These are phyloP conservation scores for Tetracladium setigerum DNA, from an alignment of 495 filamentous ascomycete species.

Conservation along the genomic window DNA sequence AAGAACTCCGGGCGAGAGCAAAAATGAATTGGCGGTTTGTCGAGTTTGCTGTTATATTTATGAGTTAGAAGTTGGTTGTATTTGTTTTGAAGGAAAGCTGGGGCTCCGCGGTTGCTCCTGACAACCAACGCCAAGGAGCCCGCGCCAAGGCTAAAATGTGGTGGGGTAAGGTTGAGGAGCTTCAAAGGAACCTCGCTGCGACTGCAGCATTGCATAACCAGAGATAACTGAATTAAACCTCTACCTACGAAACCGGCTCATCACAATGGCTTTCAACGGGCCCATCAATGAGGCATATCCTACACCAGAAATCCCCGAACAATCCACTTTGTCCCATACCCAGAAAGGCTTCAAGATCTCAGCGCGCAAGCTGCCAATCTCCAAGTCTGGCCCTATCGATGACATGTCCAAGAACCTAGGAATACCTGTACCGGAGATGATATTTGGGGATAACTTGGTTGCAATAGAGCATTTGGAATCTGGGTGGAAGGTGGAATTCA, in stretches of 20 bases:
- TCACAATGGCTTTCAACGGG: slow-evolving; percentile 29
- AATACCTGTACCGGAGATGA: slow-evolving; percentile 95
- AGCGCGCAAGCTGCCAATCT: slow-evolving; percentile 82
- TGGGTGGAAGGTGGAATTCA: slow-evolving; percentile 73
- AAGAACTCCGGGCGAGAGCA: too few species aligned
- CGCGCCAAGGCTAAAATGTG: too few species aligned
- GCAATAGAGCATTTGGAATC: slow-evolving; percentile 57
- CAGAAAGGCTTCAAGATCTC: slow-evolving; percentile 63
- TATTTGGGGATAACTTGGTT: slow-evolving; percentile 91
- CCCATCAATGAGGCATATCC: slow-evolving; percentile 33
- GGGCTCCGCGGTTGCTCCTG: too few species aligned
- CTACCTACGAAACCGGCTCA: too few species aligned
- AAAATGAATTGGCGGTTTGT: too few species aligned
- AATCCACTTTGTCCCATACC: slow-evolving; percentile 35
- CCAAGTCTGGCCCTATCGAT: slow-evolving; percentile 86
- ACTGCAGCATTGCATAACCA: too few species aligned
- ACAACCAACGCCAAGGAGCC: not conserved
- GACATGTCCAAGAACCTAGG: slow-evolving; percentile 68
- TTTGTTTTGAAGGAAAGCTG: too few species aligned
- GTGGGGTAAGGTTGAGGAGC: too few species aligned
- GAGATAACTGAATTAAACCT: too few species aligned
- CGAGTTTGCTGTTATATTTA: too few species aligned
- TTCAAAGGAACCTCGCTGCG: too few species aligned
- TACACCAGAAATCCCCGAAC: slow-evolving; percentile 23
- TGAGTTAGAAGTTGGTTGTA: too few species aligned